Percentiles rank a stretch among this genome's conserved stretches.
These are phyloP conservation scores for Hemerocallis citrina DNA, from an alignment of 106 monocot species.

Conservation along the genomic window DNA sequence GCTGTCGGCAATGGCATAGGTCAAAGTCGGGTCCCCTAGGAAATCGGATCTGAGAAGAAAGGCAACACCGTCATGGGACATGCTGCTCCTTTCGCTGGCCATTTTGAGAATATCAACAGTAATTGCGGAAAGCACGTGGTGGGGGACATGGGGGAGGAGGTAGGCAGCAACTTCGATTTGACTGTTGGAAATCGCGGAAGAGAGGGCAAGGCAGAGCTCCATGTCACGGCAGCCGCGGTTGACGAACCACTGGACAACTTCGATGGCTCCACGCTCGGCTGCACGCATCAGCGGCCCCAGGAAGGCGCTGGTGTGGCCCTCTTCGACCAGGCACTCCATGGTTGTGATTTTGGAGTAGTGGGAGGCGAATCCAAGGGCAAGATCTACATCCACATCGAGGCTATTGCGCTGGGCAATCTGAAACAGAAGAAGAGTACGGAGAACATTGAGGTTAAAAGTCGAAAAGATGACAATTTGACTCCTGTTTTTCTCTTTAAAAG, in stretches of 20 bases:
- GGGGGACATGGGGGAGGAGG: constrained; percentile 80
- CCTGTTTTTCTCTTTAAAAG: background rate
- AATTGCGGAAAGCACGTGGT: constrained; percentile 60
- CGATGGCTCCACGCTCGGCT: constrained; percentile 67
- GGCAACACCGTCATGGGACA: constrained; percentile 69
- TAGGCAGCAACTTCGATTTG: constrained; percentile 52
- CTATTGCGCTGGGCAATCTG: constrained; percentile 96
- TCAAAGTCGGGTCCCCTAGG: constrained; percentile 64
- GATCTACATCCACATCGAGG: constrained; percentile 86
- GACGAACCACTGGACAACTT: constrained; percentile 84
- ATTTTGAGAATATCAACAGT: constrained; percentile 80
- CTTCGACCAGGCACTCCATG: constrained; percentile 88
- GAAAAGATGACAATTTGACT: background rate
- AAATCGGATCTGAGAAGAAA: constrained; percentile 87
- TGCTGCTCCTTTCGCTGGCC: constrained; percentile 67
- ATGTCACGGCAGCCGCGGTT: constrained; percentile 77
- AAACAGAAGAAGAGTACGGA: background rate
- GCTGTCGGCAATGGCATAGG: constrained; percentile 77
- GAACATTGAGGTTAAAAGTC: background rate
- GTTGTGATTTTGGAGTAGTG: constrained; percentile 80
- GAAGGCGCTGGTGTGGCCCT: constrained; percentile 68
- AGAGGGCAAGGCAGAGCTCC: constrained; percentile 93
- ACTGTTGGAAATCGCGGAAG: constrained; percentile 74
- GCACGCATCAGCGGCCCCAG: constrained; percentile 86
- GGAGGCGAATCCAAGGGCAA: constrained; percentile 83